These are phyloP conservation scores for Amanita pseudoporphyria DNA, from an alignment of 768 basidiomycete species.

Conservation along the genomic window DNA sequence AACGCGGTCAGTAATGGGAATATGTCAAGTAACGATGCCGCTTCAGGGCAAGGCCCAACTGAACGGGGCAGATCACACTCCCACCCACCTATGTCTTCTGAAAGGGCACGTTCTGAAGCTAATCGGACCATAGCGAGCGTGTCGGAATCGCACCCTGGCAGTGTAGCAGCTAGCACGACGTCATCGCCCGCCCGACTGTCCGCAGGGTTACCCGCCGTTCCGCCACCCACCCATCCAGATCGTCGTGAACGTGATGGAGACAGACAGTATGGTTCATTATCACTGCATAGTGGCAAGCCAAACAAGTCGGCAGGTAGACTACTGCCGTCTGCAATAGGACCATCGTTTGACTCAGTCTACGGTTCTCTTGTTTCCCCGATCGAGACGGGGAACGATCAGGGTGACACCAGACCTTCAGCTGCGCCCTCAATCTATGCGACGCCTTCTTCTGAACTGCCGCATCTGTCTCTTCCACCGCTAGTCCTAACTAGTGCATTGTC, in stretches of 20 bases:
- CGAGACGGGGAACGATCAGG: neutral
- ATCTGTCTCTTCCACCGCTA: neutral
- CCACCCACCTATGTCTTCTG: neutral
- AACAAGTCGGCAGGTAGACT: neutral
- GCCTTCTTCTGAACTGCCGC: neutral
- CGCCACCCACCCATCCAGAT: constrained; percentile 47
- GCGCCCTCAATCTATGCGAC: neutral
- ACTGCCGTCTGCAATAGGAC: no score
- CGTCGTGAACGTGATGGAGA: constrained; percentile 23
- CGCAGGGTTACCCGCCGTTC: constrained; percentile 12
- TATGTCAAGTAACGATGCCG: neutral
- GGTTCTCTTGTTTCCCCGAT: neutral
- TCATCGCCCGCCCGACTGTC: constrained; percentile 9
- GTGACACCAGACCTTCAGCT: neutral
- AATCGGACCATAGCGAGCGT: neutral
- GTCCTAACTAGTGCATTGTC: neutral
- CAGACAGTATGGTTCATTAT: neutral
- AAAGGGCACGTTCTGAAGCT: neutral
- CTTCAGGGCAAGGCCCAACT: neutral
- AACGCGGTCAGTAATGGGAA: neutral
- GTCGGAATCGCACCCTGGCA: constrained; percentile 3
- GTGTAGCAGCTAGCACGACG: constrained; percentile 7
- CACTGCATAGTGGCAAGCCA: neutral
- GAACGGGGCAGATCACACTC: neutral
- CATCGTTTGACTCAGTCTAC: constrained; percentile 6